Evolutionary conservation across 331 rosid genomes (phyloP).

Genomic region (Telfairia occidentalis): DNA sequence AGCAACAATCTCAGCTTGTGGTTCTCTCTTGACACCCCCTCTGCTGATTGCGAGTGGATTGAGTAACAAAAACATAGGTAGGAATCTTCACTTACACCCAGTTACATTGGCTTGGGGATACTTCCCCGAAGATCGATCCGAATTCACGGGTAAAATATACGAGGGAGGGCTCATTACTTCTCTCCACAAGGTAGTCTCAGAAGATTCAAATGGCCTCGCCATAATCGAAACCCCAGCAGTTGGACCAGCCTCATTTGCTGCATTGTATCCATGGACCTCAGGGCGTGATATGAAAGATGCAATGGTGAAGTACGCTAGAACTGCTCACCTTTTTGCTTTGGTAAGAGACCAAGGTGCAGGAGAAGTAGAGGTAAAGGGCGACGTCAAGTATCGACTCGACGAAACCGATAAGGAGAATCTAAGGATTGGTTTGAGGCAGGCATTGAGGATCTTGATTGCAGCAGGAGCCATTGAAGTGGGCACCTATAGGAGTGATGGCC

Average conservation of each 20-base stretch:
- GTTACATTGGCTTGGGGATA: constrained; percentile 63
- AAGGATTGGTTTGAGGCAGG: constrained; percentile 43
- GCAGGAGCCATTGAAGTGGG: constrained; percentile 93
- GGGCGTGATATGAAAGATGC: constrained; percentile 58
- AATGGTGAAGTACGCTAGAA: constrained; percentile 56
- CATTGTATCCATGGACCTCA: constrained; percentile 65
- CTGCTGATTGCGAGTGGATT: constrained; percentile 71
- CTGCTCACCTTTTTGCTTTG: constrained; percentile 51
- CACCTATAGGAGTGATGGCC: constrained; percentile 83
- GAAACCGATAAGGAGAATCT: constrained; percentile 51
- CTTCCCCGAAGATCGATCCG: constrained; percentile 46
- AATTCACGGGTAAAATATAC: constrained; percentile 33
- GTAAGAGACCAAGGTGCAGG: constrained; percentile 79
- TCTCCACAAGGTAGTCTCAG: constrained; percentile 45
- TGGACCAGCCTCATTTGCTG: constrained; percentile 63
- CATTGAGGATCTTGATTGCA: constrained; percentile 62
- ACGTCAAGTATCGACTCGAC: constrained; percentile 35
- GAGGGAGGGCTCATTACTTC: constrained; percentile 86
- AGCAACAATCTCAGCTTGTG: constrained; percentile 66
- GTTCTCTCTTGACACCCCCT: constrained; percentile 64
- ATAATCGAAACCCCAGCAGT: constrained; percentile 58
- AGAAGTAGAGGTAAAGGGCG: constrained; percentile 36
- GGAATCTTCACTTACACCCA: constrained; percentile 78
- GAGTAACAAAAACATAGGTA: constrained; percentile 56
- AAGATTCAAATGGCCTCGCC: constrained; percentile 24